phyloP scores from a whole-genome alignment of 2,329 filamentous ascomycete genomes.

The Claviceps sp. region DNA sequence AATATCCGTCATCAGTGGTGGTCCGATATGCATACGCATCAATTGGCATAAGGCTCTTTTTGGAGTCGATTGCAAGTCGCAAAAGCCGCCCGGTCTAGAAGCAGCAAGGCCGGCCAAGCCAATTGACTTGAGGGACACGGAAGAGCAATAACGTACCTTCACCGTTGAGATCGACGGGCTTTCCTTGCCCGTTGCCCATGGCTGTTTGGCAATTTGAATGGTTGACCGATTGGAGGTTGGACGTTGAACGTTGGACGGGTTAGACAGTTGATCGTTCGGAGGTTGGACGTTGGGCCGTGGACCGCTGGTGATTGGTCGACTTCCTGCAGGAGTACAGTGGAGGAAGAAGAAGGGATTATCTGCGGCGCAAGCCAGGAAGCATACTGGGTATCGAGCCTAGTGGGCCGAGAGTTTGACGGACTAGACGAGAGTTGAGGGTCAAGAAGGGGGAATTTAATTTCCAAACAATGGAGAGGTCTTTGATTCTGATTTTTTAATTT shows the following conservation, averaged over 20 bases:
- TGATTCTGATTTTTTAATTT: not conserved
- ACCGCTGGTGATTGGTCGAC: too few relatives aligned
- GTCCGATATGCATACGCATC: not conserved
- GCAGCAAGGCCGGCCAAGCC: not conserved
- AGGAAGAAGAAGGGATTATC: constrained; percentile 13
- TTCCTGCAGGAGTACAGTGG: constrained; percentile 11
- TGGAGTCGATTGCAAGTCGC: not conserved
- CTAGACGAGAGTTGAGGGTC: not conserved
- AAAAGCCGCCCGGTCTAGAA: not conserved
- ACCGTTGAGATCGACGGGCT: constrained; percentile 82
- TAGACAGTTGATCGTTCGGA: too few relatives aligned
- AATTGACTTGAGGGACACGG: constrained; percentile 1
- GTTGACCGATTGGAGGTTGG: too few relatives aligned
- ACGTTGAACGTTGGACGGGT: too few relatives aligned
- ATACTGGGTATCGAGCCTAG: constrained; percentile 11
- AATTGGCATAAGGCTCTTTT: not conserved
- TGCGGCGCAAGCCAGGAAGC: constrained; percentile 11
- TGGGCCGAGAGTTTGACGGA: not conserved
- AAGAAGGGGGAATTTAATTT: not conserved
- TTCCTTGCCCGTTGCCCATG: constrained; percentile 95
- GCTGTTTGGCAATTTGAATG: constrained; percentile 29
- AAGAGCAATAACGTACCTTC: constrained; percentile 49
- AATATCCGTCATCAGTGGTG: not conserved
- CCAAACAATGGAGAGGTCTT: not conserved
- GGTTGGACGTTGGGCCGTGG: too few relatives aligned